Conservation (phyloP, 2,329 filamentous ascomycete species). For the Penicillium sp. region DNA sequence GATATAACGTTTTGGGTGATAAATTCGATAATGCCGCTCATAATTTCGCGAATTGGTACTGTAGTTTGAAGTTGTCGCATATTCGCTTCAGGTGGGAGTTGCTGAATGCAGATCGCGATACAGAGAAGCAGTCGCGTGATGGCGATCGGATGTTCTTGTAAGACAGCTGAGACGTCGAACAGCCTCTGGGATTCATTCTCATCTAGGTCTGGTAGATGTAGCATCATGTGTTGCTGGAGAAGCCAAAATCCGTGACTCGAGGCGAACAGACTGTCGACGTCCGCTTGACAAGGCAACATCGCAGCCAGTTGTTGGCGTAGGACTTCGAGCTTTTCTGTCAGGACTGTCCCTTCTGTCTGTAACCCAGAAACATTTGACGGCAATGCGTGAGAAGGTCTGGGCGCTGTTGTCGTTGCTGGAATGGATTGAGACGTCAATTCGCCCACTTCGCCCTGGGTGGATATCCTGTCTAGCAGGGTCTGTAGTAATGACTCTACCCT, state of each 20-base stretch:
- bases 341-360: neutral
- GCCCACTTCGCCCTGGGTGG: neutral
- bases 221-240: constrained; percentile 4
- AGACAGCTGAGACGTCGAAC: constrained; percentile 1
- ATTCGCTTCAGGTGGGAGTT: neutral
- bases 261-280: constrained; percentile 1
- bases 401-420: neutral
- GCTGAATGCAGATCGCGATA: constrained; percentile 10
- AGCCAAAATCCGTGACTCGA: constrained; percentile 6
- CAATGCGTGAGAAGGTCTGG: neutral
- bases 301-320: constrained; percentile 1
- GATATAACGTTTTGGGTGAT: neutral
- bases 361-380: neutral
- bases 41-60: neutral
- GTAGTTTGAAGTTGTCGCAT: neutral
- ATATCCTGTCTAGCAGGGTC: neutral
- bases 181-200: neutral
- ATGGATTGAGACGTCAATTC: constrained; percentile 1
- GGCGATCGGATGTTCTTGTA: neutral
- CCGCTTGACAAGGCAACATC: constrained; percentile 4
- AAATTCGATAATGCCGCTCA: neutral
- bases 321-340: neutral
- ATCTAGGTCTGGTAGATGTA: neutral
- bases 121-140: neutral
- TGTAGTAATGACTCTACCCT: constrained; percentile 1